These are phyloP conservation scores for Candida silvatica DNA, from an alignment of 805 yeast species.

Conservation along the genomic window DNA sequence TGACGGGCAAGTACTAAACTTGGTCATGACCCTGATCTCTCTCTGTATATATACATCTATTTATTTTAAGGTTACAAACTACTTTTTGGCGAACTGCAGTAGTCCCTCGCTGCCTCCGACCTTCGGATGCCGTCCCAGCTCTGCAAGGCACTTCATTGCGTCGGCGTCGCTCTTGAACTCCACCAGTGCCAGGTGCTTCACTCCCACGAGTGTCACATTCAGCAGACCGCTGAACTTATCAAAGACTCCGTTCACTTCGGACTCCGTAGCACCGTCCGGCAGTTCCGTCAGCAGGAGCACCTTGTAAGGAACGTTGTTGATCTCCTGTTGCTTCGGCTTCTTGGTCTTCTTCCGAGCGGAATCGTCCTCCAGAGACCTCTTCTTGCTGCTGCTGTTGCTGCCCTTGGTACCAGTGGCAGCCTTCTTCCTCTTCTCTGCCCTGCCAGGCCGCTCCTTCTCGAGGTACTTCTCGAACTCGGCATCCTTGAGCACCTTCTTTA, in stretches of 20 bases:
- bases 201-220: slow-evolving; percentile 57
- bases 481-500: slow-evolving; percentile 4
- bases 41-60: neutral
- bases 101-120: slow-evolving; percentile 14
- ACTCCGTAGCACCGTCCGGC: slow-evolving; percentile 33
- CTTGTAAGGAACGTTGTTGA: slow-evolving; percentile 50
- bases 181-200: slow-evolving; percentile 68
- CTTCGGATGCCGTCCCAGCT: slow-evolving; percentile 12
- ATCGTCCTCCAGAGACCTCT: slow-evolving; percentile 15
- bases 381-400: slow-evolving; percentile 7
- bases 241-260: slow-evolving; percentile 38
- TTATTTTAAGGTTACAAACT: neutral
- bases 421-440: slow-evolving; percentile 13
- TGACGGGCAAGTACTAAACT: slow-evolving; percentile 54
- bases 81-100: slow-evolving; percentile 25
- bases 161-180: slow-evolving; percentile 55
- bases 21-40: neutral
- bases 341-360: slow-evolving; percentile 9
- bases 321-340: slow-evolving; percentile 13
- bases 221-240: slow-evolving; percentile 48
- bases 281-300: slow-evolving; percentile 59
- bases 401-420: slow-evolving; percentile 4
- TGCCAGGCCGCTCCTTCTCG: slow-evolving; percentile 10
- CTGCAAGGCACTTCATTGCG: slow-evolving; percentile 29
- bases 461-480: slow-evolving; percentile 14